A percentile compares a stretch with the other conserved stretches of the same genome.
phyloP scores from a whole-genome alignment of 139 green algal genomes.

The Yamagishiella unicocca region DNA sequence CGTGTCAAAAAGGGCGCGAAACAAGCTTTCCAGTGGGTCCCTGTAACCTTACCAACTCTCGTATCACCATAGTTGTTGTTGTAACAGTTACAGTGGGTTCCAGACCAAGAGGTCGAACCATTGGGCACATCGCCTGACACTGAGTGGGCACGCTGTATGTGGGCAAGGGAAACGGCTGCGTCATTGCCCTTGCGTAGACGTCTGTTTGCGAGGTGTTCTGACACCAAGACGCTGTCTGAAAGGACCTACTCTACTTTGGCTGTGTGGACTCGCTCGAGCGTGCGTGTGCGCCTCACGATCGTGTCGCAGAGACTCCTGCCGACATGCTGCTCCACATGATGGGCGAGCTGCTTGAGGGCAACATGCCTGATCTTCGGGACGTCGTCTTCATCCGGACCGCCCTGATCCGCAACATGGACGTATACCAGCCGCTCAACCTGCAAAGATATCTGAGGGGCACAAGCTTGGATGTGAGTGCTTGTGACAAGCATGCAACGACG shows the following conservation, averaged over 20 bases:
- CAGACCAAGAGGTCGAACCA: too few relatives aligned
- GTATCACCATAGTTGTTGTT: too few relatives aligned
- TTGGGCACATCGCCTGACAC: too few relatives aligned
- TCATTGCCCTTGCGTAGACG: not conserved
- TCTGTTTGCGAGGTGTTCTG: not conserved
- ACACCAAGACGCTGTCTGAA: not conserved
- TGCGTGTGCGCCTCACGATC: too few relatives aligned
- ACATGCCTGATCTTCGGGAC: slow-evolving; percentile 20
- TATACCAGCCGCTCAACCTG: slow-evolving; percentile 56
- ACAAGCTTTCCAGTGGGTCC: too few relatives aligned
- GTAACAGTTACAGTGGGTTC: too few relatives aligned
- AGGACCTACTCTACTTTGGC: not conserved
- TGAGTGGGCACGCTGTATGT: too few relatives aligned
- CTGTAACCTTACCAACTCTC: too few relatives aligned
- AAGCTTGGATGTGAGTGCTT: slow-evolving; percentile 29
- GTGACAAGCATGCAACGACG: not conserved
- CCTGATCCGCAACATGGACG: slow-evolving; percentile 44
- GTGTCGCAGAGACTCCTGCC: slow-evolving; percentile 51
- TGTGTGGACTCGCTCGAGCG: not conserved
- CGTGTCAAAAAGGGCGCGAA: too few relatives aligned
- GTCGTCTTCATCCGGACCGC: slow-evolving; percentile 52
- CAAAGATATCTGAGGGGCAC: slow-evolving; percentile 43
- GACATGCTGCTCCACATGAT: slow-evolving; percentile 61
- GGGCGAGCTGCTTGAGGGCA: slow-evolving; percentile 45
- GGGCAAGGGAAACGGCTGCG: too few relatives aligned